phyloP scores from a whole-genome alignment of 257 asterid species.

The Lycium barbarum region DNA sequence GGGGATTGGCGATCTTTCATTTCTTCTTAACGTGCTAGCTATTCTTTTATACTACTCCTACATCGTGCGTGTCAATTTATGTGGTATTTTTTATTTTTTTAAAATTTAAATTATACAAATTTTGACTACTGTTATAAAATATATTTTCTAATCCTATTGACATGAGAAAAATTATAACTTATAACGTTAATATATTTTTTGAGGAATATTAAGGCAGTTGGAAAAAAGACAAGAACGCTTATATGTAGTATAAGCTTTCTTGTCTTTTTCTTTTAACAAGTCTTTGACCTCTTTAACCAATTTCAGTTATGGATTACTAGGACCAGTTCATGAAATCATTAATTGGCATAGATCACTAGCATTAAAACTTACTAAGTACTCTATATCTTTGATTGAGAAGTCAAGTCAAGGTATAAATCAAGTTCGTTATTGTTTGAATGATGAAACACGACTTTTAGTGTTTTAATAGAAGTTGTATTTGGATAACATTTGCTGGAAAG shows the following conservation, averaged over 20 bases:
- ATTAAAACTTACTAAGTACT: neutral
- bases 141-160: no score
- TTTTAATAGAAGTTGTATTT: neutral
- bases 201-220: neutral
- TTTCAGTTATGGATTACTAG: neutral
- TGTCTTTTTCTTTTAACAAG: neutral
- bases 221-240: neutral
- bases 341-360: neutral
- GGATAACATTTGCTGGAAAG: neutral
- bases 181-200: neutral
- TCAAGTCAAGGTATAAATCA: neutral
- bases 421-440: constrained; percentile 6
- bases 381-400: neutral
- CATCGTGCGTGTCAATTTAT: no score
- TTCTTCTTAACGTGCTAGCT: neutral
- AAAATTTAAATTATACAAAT: no score
- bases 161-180: no score
- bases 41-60: no score
- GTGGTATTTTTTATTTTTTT: no score
- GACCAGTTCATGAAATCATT: neutral
- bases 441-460: neutral
- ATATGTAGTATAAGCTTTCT: no score
- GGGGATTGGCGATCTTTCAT: no score
- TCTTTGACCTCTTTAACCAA: neutral
- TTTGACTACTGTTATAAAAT: no score